These are phyloP conservation scores for Botrytis tulipae DNA, from an alignment of 2,329 filamentous ascomycete genomes.

Conservation along the genomic window DNA sequence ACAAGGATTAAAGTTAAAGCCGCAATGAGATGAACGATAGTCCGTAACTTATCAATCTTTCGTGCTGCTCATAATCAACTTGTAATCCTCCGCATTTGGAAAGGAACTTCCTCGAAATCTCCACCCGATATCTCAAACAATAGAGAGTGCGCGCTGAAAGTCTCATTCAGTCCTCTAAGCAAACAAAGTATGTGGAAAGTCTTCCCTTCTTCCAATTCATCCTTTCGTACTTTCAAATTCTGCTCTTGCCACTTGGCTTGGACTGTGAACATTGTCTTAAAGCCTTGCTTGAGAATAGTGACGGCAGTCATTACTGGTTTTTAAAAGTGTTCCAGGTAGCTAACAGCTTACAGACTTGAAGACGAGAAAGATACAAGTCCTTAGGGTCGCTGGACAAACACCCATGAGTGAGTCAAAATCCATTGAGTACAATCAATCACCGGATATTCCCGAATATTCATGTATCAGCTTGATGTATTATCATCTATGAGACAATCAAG, in stretches of 20 bases:
- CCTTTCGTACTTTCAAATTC: background rate
- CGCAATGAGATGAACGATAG: background rate
- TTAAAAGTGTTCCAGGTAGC: background rate
- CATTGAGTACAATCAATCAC: background rate
- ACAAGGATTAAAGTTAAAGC: background rate
- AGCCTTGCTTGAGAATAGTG: background rate
- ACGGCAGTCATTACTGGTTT: background rate
- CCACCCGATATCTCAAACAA: too few relatives aligned
- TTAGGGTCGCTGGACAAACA: background rate
- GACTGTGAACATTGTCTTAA: background rate
- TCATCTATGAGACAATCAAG: background rate
- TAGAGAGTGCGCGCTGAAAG: background rate
- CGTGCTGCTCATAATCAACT: background rate
- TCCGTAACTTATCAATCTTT: background rate
- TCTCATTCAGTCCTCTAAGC: too few relatives aligned
- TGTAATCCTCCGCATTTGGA: background rate
- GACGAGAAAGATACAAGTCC: background rate
- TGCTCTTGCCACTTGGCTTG: background rate
- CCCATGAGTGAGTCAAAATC: background rate
- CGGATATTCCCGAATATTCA: too few relatives aligned
- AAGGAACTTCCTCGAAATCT: background rate
- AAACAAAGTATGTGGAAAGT: background rate
- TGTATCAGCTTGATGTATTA: background rate
- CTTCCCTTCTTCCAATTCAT: background rate
- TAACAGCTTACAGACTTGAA: background rate